Evolutionary conservation across 192 early-diverging fungal species (phyloP).

Genomic region (Backusella luteola): DNA sequence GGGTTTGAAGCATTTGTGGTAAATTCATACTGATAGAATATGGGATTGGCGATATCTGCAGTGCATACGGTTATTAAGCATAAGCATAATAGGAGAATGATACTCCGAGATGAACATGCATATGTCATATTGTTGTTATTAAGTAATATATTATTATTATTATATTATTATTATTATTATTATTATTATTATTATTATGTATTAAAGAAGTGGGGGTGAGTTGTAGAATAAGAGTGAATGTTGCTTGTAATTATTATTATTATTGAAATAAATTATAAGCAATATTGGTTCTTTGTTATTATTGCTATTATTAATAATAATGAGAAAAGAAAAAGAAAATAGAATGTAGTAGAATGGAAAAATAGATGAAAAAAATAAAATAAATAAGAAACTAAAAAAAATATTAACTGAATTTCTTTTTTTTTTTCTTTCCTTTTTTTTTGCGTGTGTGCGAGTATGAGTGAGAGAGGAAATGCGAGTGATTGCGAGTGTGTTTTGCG

Average conservation of each 20-base stretch:
- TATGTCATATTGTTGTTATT: not conserved
- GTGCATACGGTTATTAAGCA: not conserved
- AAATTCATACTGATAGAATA: not conserved
- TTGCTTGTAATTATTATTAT: no score
- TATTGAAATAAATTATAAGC: no score
- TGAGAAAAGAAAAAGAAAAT: no score
- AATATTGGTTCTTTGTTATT: no score
- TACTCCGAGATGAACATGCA: slow-evolving; percentile 4
- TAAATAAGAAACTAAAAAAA: no score
- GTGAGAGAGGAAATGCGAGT: not conserved
- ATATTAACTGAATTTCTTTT: not conserved
- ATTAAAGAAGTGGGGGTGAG: no score
- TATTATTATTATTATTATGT: no score
- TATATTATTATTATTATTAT: no score
- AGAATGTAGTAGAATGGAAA: no score
- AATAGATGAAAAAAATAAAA: no score
- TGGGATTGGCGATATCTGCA: not conserved
- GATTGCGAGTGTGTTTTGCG: not conserved
- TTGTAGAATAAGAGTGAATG: no score
- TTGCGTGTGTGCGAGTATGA: not conserved
- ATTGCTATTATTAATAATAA: no score
- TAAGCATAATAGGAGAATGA: slow-evolving; percentile 2
- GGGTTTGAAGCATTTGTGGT: not conserved
- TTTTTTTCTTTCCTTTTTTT: not conserved
- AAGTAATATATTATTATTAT: not conserved